Evolutionary conservation across 208 protist genomes (phyloP).

Genomic region (Trypanosoma melophagium): DNA sequence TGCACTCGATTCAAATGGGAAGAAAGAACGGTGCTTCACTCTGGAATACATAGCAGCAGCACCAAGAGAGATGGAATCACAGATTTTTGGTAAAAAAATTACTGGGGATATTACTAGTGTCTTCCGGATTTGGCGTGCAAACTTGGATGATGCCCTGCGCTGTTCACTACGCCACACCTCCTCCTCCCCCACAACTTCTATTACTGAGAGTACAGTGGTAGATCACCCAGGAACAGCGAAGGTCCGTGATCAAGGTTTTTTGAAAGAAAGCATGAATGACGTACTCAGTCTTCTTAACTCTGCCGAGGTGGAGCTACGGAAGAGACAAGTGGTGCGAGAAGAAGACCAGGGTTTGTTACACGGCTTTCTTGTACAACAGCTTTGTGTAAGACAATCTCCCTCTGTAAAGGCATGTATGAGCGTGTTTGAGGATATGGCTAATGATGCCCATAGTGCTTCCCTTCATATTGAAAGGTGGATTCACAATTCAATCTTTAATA

Average conservation of each 20-base stretch:
- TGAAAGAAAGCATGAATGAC: not conserved
- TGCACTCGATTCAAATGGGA: not conserved
- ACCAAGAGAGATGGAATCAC: not conserved
- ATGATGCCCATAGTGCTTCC: not conserved
- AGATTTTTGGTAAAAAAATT: not conserved
- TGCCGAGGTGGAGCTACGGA: constrained; percentile 2
- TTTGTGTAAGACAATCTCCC: constrained; percentile 16
- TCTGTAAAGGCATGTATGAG: constrained; percentile 13
- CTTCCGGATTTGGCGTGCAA: constrained; percentile 23
- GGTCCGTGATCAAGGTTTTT: not conserved
- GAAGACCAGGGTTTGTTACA: not conserved
- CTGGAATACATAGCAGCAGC: constrained; percentile 23
- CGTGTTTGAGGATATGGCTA: not conserved
- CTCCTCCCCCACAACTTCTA: too few relatives aligned
- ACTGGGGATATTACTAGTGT: constrained; percentile 15
- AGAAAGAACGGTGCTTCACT: constrained; percentile 8
- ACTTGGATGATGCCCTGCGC: not conserved
- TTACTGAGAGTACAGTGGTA: not conserved
- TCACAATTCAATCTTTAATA: constrained; percentile 4
- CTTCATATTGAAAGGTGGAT: not conserved
- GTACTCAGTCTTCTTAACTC: constrained; percentile 5
- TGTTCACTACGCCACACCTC: not conserved
- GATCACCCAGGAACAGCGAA: not conserved
- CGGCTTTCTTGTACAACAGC: constrained; percentile 8
- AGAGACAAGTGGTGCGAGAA: not conserved